Conservation (phyloP, 306 rosid species). For the Inga leiocalycina region DNA sequence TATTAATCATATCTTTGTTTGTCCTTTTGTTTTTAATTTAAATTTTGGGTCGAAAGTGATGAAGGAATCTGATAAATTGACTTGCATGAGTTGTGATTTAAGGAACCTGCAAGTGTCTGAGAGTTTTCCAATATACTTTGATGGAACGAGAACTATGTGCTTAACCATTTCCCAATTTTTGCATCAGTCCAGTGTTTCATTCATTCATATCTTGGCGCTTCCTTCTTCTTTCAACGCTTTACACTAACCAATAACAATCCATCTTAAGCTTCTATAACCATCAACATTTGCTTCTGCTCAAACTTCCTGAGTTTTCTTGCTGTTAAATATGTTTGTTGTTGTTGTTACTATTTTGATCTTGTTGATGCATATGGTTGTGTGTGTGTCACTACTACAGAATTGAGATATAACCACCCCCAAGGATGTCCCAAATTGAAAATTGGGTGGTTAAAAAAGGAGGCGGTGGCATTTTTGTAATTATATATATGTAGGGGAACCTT, state of each 20-base stretch:
- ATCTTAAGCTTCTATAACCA: background rate
- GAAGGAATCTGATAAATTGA: background rate
- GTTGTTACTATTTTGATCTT: background rate
- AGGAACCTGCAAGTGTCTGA: background rate
- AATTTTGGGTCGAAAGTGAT: background rate
- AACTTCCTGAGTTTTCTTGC: background rate
- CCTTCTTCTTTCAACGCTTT: background rate
- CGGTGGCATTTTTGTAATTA: too few species aligned
- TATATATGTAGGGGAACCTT: too few species aligned
- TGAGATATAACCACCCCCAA: too few species aligned
- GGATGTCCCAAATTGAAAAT: too few species aligned
- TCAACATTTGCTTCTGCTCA: background rate
- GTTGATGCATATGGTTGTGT: too few species aligned
- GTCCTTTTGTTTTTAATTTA: background rate
- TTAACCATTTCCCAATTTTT: background rate
- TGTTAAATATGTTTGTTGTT: background rate
- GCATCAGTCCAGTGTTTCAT: background rate
- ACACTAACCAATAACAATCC: too few species aligned
- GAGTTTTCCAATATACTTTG: background rate
- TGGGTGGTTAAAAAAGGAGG: too few species aligned
- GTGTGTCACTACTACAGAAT: too few species aligned
- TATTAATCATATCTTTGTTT: background rate
- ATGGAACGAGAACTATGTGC: background rate
- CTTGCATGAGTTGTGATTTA: background rate
- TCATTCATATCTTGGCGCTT: background rate